Evolutionary conservation across 371 early-diverging fungal species (phyloP).

Genomic region (Mucor velutinosus): DNA sequence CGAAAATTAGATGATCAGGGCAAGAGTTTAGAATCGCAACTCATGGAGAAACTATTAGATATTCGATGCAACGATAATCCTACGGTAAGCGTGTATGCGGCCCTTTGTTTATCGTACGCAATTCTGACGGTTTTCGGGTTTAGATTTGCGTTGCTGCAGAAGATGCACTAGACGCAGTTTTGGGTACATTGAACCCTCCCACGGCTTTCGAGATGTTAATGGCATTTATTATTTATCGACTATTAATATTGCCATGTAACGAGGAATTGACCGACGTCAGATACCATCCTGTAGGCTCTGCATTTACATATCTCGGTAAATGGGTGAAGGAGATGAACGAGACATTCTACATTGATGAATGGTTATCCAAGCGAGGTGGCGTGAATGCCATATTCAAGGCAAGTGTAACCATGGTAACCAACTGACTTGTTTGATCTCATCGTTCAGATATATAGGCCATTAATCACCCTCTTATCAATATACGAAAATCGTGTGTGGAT

Average conservation of each 20-base stretch:
- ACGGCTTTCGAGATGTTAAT: constrained; percentile 50
- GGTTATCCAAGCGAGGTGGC: constrained; percentile 40
- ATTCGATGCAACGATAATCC: constrained; percentile 33
- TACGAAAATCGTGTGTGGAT: constrained; percentile 53
- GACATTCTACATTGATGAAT: constrained; percentile 43
- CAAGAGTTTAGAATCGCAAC: constrained; percentile 38
- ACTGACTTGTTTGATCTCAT: background rate
- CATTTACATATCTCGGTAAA: constrained; percentile 51
- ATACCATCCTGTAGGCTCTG: constrained; percentile 49
- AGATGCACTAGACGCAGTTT: constrained; percentile 49
- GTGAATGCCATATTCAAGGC: constrained; percentile 46
- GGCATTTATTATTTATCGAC: constrained; percentile 39
- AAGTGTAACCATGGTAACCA: background rate
- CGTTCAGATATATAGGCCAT: constrained; percentile 30
- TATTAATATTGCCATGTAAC: constrained; percentile 25
- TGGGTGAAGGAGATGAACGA: constrained; percentile 43
- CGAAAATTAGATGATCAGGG: constrained; percentile 38
- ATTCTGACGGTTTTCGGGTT: background rate
- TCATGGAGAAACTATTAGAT: constrained; percentile 33
- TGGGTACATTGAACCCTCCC: constrained; percentile 38
- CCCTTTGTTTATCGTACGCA: background rate
- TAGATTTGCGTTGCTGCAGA: constrained; percentile 52
- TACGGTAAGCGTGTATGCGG: constrained; percentile 26
- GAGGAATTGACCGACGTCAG: constrained; percentile 22
- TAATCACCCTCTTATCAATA: constrained; percentile 42